Evolutionary conservation across 2,329 filamentous ascomycete species (phyloP), one percentile per base, ranked within the genome.

Genomic region (Aspergillus novoparasiticus): DNA sequence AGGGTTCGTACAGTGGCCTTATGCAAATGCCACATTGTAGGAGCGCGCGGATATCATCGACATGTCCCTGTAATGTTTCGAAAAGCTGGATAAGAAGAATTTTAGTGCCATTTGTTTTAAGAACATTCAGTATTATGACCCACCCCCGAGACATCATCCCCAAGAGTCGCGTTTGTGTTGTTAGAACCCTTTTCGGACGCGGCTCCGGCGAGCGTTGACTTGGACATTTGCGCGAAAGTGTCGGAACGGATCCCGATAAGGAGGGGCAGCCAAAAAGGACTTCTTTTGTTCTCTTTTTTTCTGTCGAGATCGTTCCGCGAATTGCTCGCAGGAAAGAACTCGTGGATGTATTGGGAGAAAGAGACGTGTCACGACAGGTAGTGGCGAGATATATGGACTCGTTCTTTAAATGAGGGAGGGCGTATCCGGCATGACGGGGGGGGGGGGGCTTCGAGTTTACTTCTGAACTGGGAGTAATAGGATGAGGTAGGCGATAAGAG

Each of bases 11-110:
- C 57, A 91, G 82, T 56, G 89, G 83, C 60, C 86, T 84, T 68
- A 89, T 85, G 76, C 89, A 91, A 66, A 91, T 88, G 66, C 88
- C 87, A 79, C 89, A 91, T 62, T 87, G 88, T 69, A 89, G 79
- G 36, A 89, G 81, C 34, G 77, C 79, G 67, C 87, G 83, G 65
- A 91, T 84, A 68, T 84, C 82, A 69, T 88, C 84, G 53, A 91
- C 83, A 74, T 90, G 87, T 53, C 79, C 75, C 69, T 83, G 80
- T 21, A 83, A 72, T 6, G 78, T 82, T 63, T 78, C 68, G 30
- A 80, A 69, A 39, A 81, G 75, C 77, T 80, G 59, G 26, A 53
- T 26, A 60, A 32, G 26, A 39, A 28, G 62, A 32, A 50, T 51
- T 64, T 71, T 57, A 71, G 64, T 69, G 26, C 45, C 55, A 34